phyloP scores from a whole-genome alignment of 352 stramenopile genomes.

The Pythium chondricola region DNA sequence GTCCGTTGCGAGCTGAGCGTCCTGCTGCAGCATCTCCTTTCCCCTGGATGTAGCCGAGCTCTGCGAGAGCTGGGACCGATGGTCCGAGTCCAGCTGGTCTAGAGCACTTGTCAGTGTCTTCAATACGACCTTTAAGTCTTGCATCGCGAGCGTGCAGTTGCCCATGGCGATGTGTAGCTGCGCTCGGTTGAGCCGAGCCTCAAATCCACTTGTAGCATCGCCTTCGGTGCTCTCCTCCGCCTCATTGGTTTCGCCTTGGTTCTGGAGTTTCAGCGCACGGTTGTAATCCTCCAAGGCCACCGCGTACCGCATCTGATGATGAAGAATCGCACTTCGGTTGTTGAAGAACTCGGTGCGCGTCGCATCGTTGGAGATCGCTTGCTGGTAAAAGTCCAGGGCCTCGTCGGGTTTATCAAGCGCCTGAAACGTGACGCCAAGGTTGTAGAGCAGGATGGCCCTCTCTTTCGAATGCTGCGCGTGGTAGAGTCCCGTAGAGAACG shows the following conservation, averaged over 20 bases:
- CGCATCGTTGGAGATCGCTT: constrained; percentile 34
- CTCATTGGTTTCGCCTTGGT: not conserved
- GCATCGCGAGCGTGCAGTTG: constrained; percentile 32
- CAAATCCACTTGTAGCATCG: constrained; percentile 15
- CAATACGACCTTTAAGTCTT: constrained; percentile 24
- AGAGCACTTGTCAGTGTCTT: not conserved
- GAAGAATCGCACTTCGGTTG: constrained; percentile 46
- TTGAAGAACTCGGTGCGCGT: constrained; percentile 45
- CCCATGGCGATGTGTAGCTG: constrained; percentile 50
- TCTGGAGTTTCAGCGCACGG: constrained; percentile 26
- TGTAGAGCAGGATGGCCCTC: constrained; percentile 37
- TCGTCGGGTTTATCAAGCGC: constrained; percentile 32
- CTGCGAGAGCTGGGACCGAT: not conserved
- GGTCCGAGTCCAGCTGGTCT: not conserved
- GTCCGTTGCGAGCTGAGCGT: constrained; percentile 19
- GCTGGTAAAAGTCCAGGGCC: constrained; percentile 45
- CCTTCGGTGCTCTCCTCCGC: not conserved
- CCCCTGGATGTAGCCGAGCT: constrained; percentile 1
- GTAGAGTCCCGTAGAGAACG: constrained; percentile 30
- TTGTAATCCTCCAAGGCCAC: constrained; percentile 54
- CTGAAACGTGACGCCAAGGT: constrained; percentile 35
- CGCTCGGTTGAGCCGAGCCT: constrained; percentile 42
- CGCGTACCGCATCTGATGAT: constrained; percentile 44
- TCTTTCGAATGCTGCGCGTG: constrained; percentile 21
- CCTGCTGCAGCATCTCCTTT: constrained; percentile 14